Base-by-base conservation (phyloP, 2,329 filamentous ascomycete genomes). In the Claviceps maximensis region DNA sequence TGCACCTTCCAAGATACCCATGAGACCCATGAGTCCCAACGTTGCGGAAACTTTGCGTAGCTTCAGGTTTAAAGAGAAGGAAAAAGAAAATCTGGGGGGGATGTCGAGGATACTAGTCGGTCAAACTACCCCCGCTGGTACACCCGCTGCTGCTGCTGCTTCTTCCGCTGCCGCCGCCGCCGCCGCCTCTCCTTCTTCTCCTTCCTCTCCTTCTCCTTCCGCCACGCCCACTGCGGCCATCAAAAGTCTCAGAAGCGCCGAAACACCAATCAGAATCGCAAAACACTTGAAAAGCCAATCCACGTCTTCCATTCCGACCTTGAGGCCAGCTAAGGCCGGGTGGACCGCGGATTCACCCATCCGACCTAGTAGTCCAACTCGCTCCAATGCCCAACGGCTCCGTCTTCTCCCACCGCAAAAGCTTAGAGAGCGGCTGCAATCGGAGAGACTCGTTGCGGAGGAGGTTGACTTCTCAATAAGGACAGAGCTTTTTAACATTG, bases 401-500 rank as follows among this genome's bases (percentile, higher is more conserved):
- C 82, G 85, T 12, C 75, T 87, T 12, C 83, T 87, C 56, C 84
- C 80, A 15, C 77, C 83, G 0, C 84, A 86, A 60, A 90, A 86
- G 64, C 73, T 91, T 21, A 86, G 90, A 19, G 90, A 96, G 69
- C 84, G 91, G 36, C 75, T 96, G 0, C 85, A 91, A 61, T 83
- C 80, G 48, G 89, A 95, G 65, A 89, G 89, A 67, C 82, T 79
- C 53, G 79, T 83, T 0, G 80, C 90, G 17, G 80, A 82, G 5
- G 80, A 83, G 9, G 82, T 84, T 0, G 87, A 90, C 56, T 75
- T 77, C 2, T 78, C 78, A 3, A 69, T 96, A 15, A 81, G 85
- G 65, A 79, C 81, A 4, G 90, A 96, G 64, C 73, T 96, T 9
- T 80, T 80, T 50, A 84, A 85, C 58, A 91, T 96, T 60, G 80